Conservation (phyloP, 495 filamentous ascomycete species). For the Daldinia bambusicola region DNA sequence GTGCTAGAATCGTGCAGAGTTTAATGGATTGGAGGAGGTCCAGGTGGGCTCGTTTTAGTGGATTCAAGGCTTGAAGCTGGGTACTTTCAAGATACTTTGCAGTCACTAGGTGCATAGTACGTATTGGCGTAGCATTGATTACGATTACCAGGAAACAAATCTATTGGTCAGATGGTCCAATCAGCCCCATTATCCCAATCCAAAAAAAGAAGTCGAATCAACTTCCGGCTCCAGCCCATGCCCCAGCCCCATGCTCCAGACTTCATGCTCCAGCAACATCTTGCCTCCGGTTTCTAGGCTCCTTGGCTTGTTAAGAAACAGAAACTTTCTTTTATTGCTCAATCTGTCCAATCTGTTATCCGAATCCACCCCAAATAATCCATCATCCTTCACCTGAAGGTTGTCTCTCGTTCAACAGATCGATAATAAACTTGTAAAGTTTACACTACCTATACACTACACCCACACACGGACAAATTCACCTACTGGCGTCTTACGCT, state of each 20-base stretch:
- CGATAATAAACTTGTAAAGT: not conserved
- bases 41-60: too few relatives aligned
- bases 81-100: slow-evolving; percentile 25
- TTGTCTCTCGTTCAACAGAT: slow-evolving; percentile 34
- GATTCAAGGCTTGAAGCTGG: not conserved
- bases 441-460: not conserved
- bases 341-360: slow-evolving; percentile 40
- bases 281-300: slow-evolving; percentile 36
- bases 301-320: slow-evolving; percentile 14
- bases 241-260: not conserved
- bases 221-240: slow-evolving; percentile 24
- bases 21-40: slow-evolving; percentile 9
- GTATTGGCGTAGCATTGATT: slow-evolving; percentile 24
- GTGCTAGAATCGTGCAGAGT: not conserved
- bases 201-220: slow-evolving; percentile 41
- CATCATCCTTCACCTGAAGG: slow-evolving; percentile 4
- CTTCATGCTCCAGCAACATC: not conserved
- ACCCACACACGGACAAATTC: not conserved
- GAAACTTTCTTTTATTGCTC: slow-evolving; percentile 21
- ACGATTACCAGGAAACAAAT: slow-evolving; percentile 14
- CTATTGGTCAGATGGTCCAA: slow-evolving; percentile 3
- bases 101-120: slow-evolving; percentile 6
- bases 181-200: slow-evolving; percentile 11
- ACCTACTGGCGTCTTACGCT: slow-evolving; percentile 15
- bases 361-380: slow-evolving; percentile 14